A percentile compares a stretch with the other conserved stretches of the same genome.
Conservation (phyloP, 2,329 filamentous ascomycete species). For the Ophiostoma australiae region DNA sequence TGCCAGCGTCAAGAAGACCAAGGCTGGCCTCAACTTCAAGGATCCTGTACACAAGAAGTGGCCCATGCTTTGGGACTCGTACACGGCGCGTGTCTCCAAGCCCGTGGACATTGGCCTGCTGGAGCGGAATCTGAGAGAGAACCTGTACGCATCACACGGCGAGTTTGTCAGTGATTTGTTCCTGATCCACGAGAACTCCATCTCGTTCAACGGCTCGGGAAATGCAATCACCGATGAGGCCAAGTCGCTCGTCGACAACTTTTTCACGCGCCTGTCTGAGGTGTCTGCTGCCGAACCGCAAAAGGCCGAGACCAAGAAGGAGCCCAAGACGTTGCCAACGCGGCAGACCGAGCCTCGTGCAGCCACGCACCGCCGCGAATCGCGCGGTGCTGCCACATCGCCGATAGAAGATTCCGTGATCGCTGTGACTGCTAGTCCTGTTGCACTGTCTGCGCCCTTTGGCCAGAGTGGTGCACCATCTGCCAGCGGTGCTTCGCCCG, state of each 20-base stretch:
- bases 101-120: constrained; percentile 84
- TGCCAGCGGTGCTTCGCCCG: constrained; percentile 32
- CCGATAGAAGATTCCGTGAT: constrained; percentile 29
- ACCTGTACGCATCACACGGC: constrained; percentile 62
- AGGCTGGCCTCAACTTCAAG: constrained; percentile 69
- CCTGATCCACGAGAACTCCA: constrained; percentile 72
- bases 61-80: constrained; percentile 70
- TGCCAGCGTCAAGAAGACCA: constrained; percentile 78
- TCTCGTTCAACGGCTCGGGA: constrained; percentile 73
- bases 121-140: constrained; percentile 70
- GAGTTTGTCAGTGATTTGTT: constrained; percentile 70
- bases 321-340: constrained; percentile 44
- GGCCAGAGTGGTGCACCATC: constrained; percentile 21
- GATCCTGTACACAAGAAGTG: constrained; percentile 72
- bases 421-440: background rate
- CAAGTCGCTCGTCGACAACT: constrained; percentile 51
- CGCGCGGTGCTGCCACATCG: constrained; percentile 33
- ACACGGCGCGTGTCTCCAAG: constrained; percentile 60
- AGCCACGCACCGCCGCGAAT: constrained; percentile 36
- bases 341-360: constrained; percentile 45
- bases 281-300: constrained; percentile 50
- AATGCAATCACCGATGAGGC: constrained; percentile 65
- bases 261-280: constrained; percentile 44
- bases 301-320: constrained; percentile 56
- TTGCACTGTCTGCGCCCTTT: constrained; percentile 13